Evolutionary conservation across 2,329 filamentous ascomycete genomes (phyloP), one percentile per base, ranked within the genome.

Genomic region (Penicillium sp.): DNA sequence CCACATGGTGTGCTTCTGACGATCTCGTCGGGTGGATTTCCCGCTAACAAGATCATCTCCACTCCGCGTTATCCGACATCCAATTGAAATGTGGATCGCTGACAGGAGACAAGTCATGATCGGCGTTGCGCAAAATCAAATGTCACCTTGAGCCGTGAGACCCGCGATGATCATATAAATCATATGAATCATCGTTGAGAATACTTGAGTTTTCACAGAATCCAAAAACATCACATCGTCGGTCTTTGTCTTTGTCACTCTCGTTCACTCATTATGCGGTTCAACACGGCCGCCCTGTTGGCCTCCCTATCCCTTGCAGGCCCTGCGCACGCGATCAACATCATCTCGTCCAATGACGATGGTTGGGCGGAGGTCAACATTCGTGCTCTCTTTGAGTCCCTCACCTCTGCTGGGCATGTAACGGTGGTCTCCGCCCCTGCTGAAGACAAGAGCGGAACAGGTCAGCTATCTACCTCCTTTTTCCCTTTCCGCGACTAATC

Each of bases 291-390:
- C 15, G 50, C 48, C 8, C 15, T 62, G 11, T 26, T 54, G 33
- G 57, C 44, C 27, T 53, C 59, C 6, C 48, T 69, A 7, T 51
- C 57, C 12, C 54, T 66, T 3, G 41, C 56, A 0, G 55, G 66
- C 8, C 59, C 59, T 8, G 61, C 61, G 8, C 62, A 63, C 25
- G 71, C 69, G 51, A 67, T 81, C 44, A 83, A 84, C 61, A 83
- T 87, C 64, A 67, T 90, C 51, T 83, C 87, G 54, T 81, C 82
- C 60, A 90, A 90, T 70, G 87, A 90, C 61, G 88, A 90, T 67
- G 87, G 88, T 31, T 90, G 88, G 88, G 85, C 87, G 5, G 87
- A 89, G 73, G 80, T 80, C 40, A 88, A 89, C 65, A 74, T 87
- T 48, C 82, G 87, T 15, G 78, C 79, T 0, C 75, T 89, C 49